Percentiles rank a stretch among this genome's conserved stretches.
Conservation (phyloP, 1,284 basidiomycete species). For the Thelephora terrestris region DNA sequence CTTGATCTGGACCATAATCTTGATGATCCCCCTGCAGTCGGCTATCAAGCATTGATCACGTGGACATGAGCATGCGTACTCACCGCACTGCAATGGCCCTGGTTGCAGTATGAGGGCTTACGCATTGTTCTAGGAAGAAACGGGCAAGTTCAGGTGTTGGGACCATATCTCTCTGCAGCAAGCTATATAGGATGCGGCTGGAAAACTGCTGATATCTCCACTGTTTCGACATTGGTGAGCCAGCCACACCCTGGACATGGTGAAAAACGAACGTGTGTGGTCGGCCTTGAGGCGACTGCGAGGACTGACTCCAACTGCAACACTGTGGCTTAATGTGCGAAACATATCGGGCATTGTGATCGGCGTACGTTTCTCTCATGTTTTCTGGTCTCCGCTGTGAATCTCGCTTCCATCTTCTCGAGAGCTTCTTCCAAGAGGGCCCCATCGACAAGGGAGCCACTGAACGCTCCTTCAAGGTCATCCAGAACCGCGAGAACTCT, state of each 20-base stretch:
- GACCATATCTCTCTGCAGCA: constrained; percentile 70
- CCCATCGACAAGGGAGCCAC: constrained; percentile 30
- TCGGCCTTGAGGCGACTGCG: constrained; percentile 51
- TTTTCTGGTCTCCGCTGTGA: constrained; percentile 31
- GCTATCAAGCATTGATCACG: constrained; percentile 1
- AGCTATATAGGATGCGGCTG: constrained; percentile 57
- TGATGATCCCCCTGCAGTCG: constrained; percentile 54
- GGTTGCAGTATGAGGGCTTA: constrained; percentile 77
- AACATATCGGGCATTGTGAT: not conserved
- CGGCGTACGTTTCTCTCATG: constrained; percentile 40
- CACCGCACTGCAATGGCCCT: constrained; percentile 41
- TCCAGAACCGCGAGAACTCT: constrained; percentile 35
- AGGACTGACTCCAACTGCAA: constrained; percentile 54
- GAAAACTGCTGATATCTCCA: constrained; percentile 88
- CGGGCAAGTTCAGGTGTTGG: constrained; percentile 53
- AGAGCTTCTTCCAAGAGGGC: constrained; percentile 34
- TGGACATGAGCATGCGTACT: not conserved
- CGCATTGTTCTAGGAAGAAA: constrained; percentile 61
- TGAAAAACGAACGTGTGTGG: constrained; percentile 50
- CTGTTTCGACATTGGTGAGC: constrained; percentile 28
- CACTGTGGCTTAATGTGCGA: constrained; percentile 8
- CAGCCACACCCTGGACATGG: not conserved
- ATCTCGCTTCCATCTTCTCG: constrained; percentile 31
- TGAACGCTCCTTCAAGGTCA: constrained; percentile 41
- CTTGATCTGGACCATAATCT: constrained; percentile 72